phyloP scores from a whole-genome alignment of 345 rosid genomes.

The Xanthoceras sorbifolium region DNA sequence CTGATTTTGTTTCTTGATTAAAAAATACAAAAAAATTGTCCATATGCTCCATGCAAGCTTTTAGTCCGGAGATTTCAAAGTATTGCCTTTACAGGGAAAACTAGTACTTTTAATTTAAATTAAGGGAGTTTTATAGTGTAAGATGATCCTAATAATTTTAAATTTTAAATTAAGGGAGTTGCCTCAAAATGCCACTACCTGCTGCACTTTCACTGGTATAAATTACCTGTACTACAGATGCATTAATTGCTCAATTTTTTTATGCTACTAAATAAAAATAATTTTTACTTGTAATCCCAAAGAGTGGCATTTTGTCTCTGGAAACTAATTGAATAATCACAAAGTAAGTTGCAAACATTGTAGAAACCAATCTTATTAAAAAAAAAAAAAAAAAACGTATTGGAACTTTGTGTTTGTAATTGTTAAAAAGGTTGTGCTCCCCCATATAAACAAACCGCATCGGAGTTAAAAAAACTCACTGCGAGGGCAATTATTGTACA shows the following conservation, averaged over 20 bases:
- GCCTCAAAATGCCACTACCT: neutral
- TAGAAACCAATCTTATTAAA: conserved; percentile 24
- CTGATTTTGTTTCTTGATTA: neutral
- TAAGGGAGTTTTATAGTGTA: neutral
- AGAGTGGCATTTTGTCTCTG: neutral
- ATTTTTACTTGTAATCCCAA: neutral
- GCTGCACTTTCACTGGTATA: neutral
- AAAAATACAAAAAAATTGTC: neutral
- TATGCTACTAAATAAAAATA: neutral
- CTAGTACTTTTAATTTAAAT: neutral
- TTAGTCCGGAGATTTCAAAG: neutral
- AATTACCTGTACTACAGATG: too few species aligned
- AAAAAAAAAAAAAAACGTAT: too few species aligned
- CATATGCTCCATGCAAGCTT: neutral
- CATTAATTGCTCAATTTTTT: neutral
- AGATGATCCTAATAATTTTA: neutral
- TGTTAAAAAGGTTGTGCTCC: neutral
- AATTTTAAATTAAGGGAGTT: neutral
- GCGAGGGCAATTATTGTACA: neutral
- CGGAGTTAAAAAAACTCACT: neutral
- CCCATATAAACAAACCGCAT: neutral
- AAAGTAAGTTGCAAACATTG: conserved; percentile 16
- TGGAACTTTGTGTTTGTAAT: conserved; percentile 12
- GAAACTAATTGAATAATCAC: neutral
- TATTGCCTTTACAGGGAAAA: neutral